These are phyloP conservation scores for Ceratocystis destructans DNA, from an alignment of 2,329 filamentous ascomycete species.

Conservation along the genomic window DNA sequence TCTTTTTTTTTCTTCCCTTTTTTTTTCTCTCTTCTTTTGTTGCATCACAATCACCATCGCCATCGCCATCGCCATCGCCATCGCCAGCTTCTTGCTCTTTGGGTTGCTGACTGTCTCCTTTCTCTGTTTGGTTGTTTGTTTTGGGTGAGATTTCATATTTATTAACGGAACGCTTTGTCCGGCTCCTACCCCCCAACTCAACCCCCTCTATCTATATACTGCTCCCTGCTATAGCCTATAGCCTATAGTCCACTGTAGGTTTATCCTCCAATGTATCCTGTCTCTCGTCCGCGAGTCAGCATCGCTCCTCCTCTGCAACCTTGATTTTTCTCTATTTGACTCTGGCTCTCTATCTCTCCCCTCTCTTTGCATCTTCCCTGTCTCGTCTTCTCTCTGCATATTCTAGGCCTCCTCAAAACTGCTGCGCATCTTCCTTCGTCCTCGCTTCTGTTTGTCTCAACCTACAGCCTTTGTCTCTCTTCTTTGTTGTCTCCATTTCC, in stretches of 20 bases:
- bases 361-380: neutral
- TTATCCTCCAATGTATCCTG: neutral
- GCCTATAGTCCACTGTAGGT: neutral
- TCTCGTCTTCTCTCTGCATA: neutral
- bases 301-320: neutral
- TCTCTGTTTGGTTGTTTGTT: neutral
- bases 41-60: neutral
- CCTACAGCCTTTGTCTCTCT: constrained; percentile 2
- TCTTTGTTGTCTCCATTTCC: constrained; percentile 3
- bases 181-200: neutral
- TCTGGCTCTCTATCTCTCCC: neutral
- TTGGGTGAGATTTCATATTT: neutral
- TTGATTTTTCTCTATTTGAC: neutral
- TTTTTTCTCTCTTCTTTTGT: neutral
- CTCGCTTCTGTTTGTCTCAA: constrained; percentile 12
- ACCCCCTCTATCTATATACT: neutral
- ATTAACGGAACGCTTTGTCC: neutral
- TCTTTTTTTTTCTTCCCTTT: neutral
- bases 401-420: constrained; percentile 7
- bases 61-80: neutral
- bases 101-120: neutral
- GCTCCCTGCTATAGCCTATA: neutral
- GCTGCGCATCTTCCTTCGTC: constrained; percentile 8
- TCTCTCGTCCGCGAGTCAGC: neutral
- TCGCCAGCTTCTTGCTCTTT: neutral